Base-by-base conservation (phyloP, 495 filamentous ascomycete species). In the Penicillium chermesinum region DNA sequence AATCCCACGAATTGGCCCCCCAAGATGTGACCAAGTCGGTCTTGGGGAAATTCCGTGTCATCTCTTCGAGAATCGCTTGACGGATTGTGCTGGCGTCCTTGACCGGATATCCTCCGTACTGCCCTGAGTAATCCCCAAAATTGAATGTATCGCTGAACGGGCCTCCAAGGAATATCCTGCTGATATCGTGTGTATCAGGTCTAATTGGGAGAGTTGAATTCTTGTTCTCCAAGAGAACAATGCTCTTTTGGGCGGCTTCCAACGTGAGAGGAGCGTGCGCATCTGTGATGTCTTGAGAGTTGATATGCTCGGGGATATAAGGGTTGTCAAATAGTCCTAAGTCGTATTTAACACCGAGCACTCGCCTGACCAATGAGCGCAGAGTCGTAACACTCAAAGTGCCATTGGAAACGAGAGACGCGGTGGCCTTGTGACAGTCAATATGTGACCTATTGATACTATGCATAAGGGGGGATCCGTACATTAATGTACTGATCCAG, bases 81-180 rank as follows among this genome's bases (percentile, higher is more conserved):
- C 70, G 61, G 14, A 72, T 66, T 8, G 67, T 76, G 13, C 50
- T 59, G 1, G 70, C 62, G 15, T 65, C 48, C 9, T 51, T 44
- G 12, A 61, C 66, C 2, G 70, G 71, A 46, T 67, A 68, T 19
- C 65, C 62, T 1, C 70, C 71, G 50, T 59, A 73, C 37, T 62
- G 45, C 9, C 64, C 65, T 3, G 66, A 67, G 49, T 70, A 70
- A 27, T 66, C 67, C 8, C 66, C 70, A 41, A 67, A 70, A 44
- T 76, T 73, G 33, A 75, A 52, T 30, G 58, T 64, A 42, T 74
- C 70, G 0, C 59, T 41, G 30, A 70, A 76, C 2, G 67, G 71
- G 1, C 73, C 71, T 17, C 74, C 27, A 19, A 50, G 33, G 1
- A 40, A 32, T 14, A 50, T 50, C 0, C 14, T 42, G 35, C 12